These are phyloP conservation scores for Lyophyllum semitale DNA, from an alignment of 768 basidiomycete genomes.

Conservation along the genomic window DNA sequence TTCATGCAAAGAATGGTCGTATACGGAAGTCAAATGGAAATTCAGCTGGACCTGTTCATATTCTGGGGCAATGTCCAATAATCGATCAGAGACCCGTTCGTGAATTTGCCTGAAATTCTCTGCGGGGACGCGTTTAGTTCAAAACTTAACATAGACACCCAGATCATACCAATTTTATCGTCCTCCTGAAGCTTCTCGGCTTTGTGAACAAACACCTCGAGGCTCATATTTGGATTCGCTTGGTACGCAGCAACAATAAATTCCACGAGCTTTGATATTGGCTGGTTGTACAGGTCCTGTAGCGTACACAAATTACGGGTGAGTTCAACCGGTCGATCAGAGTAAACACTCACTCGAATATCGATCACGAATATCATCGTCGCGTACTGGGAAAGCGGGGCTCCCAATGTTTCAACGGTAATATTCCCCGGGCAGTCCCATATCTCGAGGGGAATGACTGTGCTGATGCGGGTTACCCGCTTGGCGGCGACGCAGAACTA, in stretches of 20 bases:
- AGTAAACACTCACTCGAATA: conserved; percentile 69
- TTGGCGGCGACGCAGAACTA: background rate
- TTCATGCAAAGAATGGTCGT: conserved; percentile 89
- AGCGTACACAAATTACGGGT: background rate
- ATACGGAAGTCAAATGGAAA: conserved; percentile 91
- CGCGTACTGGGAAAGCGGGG: conserved; percentile 76
- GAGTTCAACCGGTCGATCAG: background rate
- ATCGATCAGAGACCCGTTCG: conserved; percentile 80
- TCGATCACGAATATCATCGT: conserved; percentile 94
- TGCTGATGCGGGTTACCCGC: conserved; percentile 46
- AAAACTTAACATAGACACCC: background rate
- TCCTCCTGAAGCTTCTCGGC: conserved; percentile 90
- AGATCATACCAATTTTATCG: conserved; percentile 76
- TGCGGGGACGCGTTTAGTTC: conserved; percentile 27
- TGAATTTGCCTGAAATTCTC: conserved; percentile 93
- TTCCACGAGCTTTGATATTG: conserved; percentile 80
- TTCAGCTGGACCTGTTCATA: conserved; percentile 79
- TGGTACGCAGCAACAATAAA: conserved; percentile 78
- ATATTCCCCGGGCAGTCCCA: conserved; percentile 94
- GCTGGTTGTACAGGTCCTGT: conserved; percentile 83
- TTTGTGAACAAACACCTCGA: conserved; percentile 96
- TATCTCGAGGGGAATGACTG: conserved; percentile 89
- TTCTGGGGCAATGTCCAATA: conserved; percentile 74
- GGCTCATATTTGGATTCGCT: conserved; percentile 72
- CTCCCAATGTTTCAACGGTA: conserved; percentile 75